These are phyloP conservation scores for Tranzscheliella williamsii DNA, from an alignment of 1,284 basidiomycete genomes.

Conservation along the genomic window DNA sequence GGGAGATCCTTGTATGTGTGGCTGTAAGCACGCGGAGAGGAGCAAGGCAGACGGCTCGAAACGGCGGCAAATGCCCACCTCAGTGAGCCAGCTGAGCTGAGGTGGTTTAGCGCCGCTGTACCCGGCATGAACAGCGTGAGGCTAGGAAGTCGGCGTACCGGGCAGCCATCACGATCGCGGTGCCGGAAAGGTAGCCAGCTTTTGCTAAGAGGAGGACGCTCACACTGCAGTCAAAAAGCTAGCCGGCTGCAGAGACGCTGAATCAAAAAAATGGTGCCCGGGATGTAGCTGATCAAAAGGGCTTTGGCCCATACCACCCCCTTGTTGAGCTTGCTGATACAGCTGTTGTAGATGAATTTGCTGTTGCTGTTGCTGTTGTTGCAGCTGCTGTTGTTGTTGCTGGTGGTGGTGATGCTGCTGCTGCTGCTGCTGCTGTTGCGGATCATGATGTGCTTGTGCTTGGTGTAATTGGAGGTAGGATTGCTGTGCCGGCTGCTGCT, in stretches of 20 bases:
- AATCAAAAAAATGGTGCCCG: conserved; percentile 39
- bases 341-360: conserved; percentile 10
- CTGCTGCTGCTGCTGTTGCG: conserved; percentile 24
- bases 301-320: conserved; percentile 1
- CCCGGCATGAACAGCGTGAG: no score
- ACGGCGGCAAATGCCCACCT: no score
- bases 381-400: conserved; percentile 4
- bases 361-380: conserved; percentile 9
- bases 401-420: conserved; percentile 12
- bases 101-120: no score
- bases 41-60: no score
- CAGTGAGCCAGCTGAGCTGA: no score
- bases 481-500: conserved; percentile 6
- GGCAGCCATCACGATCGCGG: no score
- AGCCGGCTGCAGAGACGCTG: conserved; percentile 39
- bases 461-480: no score
- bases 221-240: conserved; percentile 40
- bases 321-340: conserved; percentile 15
- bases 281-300: conserved; percentile 12
- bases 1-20: no score
- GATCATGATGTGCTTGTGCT: conserved; percentile 10
- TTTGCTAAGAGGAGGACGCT: no score
- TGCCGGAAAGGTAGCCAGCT: no score
- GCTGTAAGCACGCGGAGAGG: no score
- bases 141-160: no score